Evolutionary conservation across 1,284 basidiomycete species (phyloP).

Genomic region (Boletus semigastroideus): DNA sequence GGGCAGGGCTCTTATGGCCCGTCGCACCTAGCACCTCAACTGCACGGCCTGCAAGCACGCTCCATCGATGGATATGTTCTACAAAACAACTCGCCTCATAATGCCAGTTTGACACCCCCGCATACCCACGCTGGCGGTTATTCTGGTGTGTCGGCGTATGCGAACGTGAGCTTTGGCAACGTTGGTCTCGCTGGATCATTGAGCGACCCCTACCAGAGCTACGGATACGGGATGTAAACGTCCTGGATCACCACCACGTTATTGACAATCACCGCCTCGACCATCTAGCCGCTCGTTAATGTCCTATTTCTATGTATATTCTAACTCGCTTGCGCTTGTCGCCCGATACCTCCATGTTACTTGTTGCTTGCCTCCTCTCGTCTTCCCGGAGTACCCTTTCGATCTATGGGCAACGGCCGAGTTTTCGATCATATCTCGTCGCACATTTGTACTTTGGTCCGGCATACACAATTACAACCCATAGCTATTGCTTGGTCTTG

Average conservation of each 20-base stretch:
- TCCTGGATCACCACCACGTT: slow-evolving; percentile 12
- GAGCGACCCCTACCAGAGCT: slow-evolving; percentile 74
- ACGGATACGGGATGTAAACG: slow-evolving; percentile 74
- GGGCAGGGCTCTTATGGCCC: slow-evolving; percentile 45
- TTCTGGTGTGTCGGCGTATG: slow-evolving; percentile 50
- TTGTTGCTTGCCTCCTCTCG: slow-evolving; percentile 35
- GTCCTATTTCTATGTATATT: slow-evolving; percentile 40
- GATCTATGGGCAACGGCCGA: slow-evolving; percentile 35
- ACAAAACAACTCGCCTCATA: slow-evolving; percentile 66
- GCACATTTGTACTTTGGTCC: slow-evolving; percentile 70
- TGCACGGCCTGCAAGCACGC: slow-evolving; percentile 64
- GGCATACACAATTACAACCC: slow-evolving; percentile 46
- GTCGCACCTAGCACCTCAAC: slow-evolving; percentile 43
- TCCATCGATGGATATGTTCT: slow-evolving; percentile 77
- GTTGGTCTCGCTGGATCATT: slow-evolving; percentile 52
- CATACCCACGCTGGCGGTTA: slow-evolving; percentile 56
- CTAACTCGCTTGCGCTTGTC: slow-evolving; percentile 30
- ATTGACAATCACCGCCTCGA: slow-evolving; percentile 7
- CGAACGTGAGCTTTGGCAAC: slow-evolving; percentile 56
- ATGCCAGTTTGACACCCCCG: slow-evolving; percentile 54
- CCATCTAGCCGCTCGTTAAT: slow-evolving; percentile 32
- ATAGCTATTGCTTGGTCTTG: slow-evolving; percentile 45
- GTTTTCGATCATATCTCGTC: slow-evolving; percentile 45
- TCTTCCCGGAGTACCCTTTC: slow-evolving; percentile 34
- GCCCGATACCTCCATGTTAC: slow-evolving; percentile 35